Evolutionary conservation across 176 grass and related monocot species (phyloP).

Genomic region (Oryza meyeriana): DNA sequence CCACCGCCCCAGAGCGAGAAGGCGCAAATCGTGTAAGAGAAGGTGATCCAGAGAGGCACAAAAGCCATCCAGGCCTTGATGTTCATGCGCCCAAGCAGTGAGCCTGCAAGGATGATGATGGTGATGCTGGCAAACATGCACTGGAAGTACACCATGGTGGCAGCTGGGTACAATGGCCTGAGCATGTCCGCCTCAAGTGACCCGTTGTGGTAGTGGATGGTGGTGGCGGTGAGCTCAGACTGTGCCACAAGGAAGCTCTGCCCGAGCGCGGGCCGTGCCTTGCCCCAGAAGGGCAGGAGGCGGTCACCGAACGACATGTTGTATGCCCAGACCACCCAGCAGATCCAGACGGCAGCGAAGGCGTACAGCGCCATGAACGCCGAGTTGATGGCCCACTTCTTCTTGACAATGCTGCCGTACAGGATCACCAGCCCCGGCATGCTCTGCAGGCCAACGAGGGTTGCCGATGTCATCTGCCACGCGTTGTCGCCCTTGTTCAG

Average conservation of each 20-base stretch:
- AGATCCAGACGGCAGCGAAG: constrained; percentile 60
- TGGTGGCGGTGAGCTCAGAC: constrained; percentile 46
- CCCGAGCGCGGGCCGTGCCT: constrained; percentile 32
- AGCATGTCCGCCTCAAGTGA: constrained; percentile 21
- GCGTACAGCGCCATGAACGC: constrained; percentile 83
- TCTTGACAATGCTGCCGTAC: constrained; percentile 85
- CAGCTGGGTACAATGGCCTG: constrained; percentile 43
- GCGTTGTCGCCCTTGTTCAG: constrained; percentile 74
- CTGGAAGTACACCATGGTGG: constrained; percentile 64
- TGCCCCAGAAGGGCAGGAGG: constrained; percentile 77
- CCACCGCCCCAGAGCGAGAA: constrained; percentile 73
- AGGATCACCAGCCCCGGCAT: constrained; percentile 70
- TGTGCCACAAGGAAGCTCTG: constrained; percentile 47
- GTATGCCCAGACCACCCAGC: constrained; percentile 60
- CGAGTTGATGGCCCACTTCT: constrained; percentile 84
- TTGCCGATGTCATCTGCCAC: constrained; percentile 55
- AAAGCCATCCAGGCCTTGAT: constrained; percentile 76
- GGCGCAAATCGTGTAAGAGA: constrained; percentile 57
- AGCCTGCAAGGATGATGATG: constrained; percentile 56
- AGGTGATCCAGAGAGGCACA: constrained; percentile 68
- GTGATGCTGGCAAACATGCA: constrained; percentile 67
- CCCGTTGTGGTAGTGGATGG: constrained; percentile 9
- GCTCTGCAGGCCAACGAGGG: constrained; percentile 55
- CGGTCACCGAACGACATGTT: constrained; percentile 60
- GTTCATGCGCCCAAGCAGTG: constrained; percentile 68